Conservation (phyloP, 78 protist genomes). For the Fonticula alba region DNA sequence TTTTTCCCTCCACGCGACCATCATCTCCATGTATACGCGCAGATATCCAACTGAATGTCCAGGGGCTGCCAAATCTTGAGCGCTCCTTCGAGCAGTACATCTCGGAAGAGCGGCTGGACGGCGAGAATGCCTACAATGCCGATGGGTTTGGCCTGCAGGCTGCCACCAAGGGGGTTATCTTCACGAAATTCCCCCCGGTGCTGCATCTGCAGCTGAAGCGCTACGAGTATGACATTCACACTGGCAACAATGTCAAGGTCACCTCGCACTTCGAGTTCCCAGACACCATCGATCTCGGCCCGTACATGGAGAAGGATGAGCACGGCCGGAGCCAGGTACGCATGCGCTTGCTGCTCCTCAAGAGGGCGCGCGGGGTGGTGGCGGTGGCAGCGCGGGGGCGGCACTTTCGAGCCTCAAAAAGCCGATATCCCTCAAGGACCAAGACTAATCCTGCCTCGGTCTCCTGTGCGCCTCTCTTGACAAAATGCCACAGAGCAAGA, state of each 20-base stretch:
- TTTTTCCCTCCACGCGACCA: too few relatives aligned
- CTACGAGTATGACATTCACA: constrained; percentile 73
- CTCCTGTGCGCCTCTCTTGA: background rate
- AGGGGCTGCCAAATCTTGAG: constrained; percentile 35
- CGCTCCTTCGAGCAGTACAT: constrained; percentile 57
- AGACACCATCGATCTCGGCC: too few relatives aligned
- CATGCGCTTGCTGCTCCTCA: constrained; percentile 22
- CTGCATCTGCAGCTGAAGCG: constrained; percentile 82
- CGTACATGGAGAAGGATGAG: background rate
- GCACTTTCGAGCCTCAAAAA: too few relatives aligned
- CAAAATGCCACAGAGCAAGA: background rate
- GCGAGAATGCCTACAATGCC: constrained; percentile 66
- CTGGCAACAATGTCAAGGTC: constrained; percentile 64
- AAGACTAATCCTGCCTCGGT: too few relatives aligned
- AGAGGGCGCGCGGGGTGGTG: too few relatives aligned
- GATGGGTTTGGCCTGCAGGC: constrained; percentile 68
- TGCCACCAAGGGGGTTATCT: constrained; percentile 61
- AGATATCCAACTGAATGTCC: constrained; percentile 62
- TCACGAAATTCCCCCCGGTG: constrained; percentile 77
- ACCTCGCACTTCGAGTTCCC: constrained; percentile 32
- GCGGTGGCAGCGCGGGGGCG: too few relatives aligned
- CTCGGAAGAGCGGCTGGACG: constrained; percentile 62
- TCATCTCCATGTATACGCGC: too few relatives aligned
- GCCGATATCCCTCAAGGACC: too few relatives aligned
- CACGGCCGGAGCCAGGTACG: constrained; percentile 18